phyloP scores from a whole-genome alignment of 495 filamentous ascomycete species.

The Neurospora sp. region DNA sequence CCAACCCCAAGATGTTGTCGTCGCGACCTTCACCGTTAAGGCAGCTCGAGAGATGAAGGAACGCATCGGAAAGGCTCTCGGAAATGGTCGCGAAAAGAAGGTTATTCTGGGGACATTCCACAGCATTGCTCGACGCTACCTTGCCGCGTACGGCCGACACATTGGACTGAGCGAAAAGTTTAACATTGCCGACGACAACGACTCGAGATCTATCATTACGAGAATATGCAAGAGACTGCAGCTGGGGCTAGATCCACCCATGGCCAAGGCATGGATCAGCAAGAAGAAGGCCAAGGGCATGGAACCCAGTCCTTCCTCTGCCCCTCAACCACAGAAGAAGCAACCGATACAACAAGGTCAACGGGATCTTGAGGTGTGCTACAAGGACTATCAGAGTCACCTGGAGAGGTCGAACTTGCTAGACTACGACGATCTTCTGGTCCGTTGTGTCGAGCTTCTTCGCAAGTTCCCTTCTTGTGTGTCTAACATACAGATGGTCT shows the following conservation, averaged over 20 bases:
- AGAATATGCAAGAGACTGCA: slow-evolving; percentile 71
- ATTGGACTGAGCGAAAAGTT: slow-evolving; percentile 79
- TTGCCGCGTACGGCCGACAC: slow-evolving; percentile 73
- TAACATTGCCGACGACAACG: slow-evolving; percentile 82
- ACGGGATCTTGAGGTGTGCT: slow-evolving; percentile 54
- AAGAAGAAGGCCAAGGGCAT: slow-evolving; percentile 68
- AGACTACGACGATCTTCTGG: slow-evolving; percentile 90
- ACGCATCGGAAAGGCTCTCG: slow-evolving; percentile 68
- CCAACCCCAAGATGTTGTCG: slow-evolving; percentile 85
- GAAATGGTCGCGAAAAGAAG: slow-evolving; percentile 63
- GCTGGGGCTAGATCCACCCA: slow-evolving; percentile 56
- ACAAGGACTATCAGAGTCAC: slow-evolving; percentile 66
- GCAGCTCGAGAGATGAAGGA: slow-evolving; percentile 93
- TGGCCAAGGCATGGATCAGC: slow-evolving; percentile 69
- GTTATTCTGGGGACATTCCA: slow-evolving; percentile 93
- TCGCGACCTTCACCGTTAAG: slow-evolving; percentile 97
- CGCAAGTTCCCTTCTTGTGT: slow-evolving; percentile 72
- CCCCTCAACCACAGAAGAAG: slow-evolving; percentile 16
- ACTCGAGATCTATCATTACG: slow-evolving; percentile 66
- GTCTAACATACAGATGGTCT: slow-evolving; percentile 77
- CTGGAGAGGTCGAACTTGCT: slow-evolving; percentile 70
- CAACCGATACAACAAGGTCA: slow-evolving; percentile 38
- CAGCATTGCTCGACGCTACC: slow-evolving; percentile 79
- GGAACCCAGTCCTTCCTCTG: slow-evolving; percentile 11
- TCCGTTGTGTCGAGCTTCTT: slow-evolving; percentile 76